Base-by-base conservation (phyloP, 2,329 filamentous ascomycete species). In the Pseudocercospora pini-densiflorae region DNA sequence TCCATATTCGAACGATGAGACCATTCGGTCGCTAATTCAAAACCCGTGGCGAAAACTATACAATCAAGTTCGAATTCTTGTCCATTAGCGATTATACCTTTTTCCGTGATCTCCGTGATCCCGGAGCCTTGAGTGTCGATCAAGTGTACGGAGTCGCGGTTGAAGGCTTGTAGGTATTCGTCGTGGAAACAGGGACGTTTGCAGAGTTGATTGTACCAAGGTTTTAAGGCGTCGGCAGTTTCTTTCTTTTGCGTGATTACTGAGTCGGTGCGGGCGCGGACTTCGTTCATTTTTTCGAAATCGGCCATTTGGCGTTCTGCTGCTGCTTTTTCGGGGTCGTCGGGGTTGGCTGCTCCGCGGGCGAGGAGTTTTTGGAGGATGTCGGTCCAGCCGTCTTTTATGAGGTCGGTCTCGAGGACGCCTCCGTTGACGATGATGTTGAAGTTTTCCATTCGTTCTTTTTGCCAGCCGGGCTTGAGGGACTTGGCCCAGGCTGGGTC, bases 121-220 rank as follows among this genome's bases (percentile, higher is more conserved):
- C 87, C 86, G 61, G 81, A 79, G 5, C 84, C 86, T 24, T 85
- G 76, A 0, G 87, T 89, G 73, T 90, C 86, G 27, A 90, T 79
- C 0, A 90, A 82, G 8, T 82, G 80, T 1, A 90, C 88, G 70
- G 87, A 84, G 0, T 81, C 76, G 29, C 73, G 75, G 76, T 90
- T 90, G 81, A 90, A 90, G 0, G 83, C 70, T 5, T 81, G 71
- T 0, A 90, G 81, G 21, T 72, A 90, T 5, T 83, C 81, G 71
- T 90, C 86, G 75, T 87, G 86, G 76, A 89, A 90, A 43, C 80
- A 83, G 0, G 88, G 87, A 0, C 88, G 83, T 74, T 90, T 90
- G 79, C 88, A 90, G 81, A 85, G 88, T 0, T 78, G 77, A 0
- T 85, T 83, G 71, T 89, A 90, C 85, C 85, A 88, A 0, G 86